Base-by-base conservation (phyloP, 108 stramenopile genomes). In the Nitzschia putrida region DNA sequence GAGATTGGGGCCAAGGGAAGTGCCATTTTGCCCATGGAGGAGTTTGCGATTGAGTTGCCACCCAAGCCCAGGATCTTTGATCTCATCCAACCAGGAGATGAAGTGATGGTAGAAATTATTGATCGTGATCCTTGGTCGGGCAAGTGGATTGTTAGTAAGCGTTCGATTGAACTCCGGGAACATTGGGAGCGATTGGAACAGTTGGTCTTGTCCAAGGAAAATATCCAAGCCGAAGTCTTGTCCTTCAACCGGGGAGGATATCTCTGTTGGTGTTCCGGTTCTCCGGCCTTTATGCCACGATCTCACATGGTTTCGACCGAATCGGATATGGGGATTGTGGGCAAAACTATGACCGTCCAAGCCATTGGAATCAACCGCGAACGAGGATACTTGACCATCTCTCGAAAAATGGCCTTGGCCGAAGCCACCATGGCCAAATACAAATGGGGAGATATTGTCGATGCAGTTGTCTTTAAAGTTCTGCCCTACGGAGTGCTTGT, bases 401-500 rank as follows among this genome's bases (percentile, higher is more conserved):
- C 94, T 29, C 95, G 97, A 84, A 84, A 96, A 20, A 86, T 92
- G 68, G 97, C 97, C 22, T 83, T 97, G 39, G 90, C 96, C 7
- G 96, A 97, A 73, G 71, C 82, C 49, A 92, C 96, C 77, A 97
- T 97, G 98, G 76, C 89, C 47, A 88, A 94, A 41, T 78, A 97
- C 25, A 81, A 79, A 57, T 92, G 96, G 21, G 98, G 98, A 23
- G 96, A 96, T 70, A 83, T 98, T 57, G 89, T 97, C 43, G 74
- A 78, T 11, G 98, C 96, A 68, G 57, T 88, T 26, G 91, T 98
- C 69, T 97, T 94, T 85, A 95, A 95, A n/a, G 83, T 97, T 68
- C 96, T 97, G 68, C 95, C 97, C 38, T 98, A 97, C 78, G 98
- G 98, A 51, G 98, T 95, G 60, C 97, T 98, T 69, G 93, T 97